Evolutionary conservation across 257 asterid genomes (phyloP).

Genomic region (Prunella vulgaris): DNA sequence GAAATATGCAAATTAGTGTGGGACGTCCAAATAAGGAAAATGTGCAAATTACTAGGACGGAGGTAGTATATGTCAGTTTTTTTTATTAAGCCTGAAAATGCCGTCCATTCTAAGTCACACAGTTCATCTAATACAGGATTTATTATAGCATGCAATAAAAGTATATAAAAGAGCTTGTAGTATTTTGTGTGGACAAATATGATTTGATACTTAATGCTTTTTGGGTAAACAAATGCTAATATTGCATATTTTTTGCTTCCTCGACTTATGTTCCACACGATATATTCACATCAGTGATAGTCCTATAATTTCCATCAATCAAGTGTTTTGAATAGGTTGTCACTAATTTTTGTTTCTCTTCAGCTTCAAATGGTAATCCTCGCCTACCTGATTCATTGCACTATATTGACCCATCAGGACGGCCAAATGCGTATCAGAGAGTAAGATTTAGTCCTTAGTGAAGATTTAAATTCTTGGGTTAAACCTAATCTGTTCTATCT

Average conservation of each 20-base stretch:
- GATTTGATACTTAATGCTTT: not conserved
- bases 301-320: conserved; percentile 12
- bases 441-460: conserved; percentile 46
- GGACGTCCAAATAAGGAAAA: no score
- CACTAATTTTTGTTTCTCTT: conserved; percentile 27
- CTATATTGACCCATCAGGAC: conserved; percentile 87
- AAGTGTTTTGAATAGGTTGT: conserved; percentile 6
- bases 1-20: no score
- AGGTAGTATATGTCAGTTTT: not conserved
- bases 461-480: conserved; percentile 14
- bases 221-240: not conserved
- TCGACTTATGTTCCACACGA: not conserved
- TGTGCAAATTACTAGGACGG: no score
- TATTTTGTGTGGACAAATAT: conserved; percentile 1
- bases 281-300: not conserved
- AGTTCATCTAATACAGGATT: conserved; percentile 3
- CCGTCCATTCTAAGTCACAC: conserved; percentile 1
- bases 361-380: conserved; percentile 99
- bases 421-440: conserved; percentile 90
- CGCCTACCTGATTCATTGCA: conserved; percentile 96
- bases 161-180: not conserved
- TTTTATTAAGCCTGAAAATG: not conserved
- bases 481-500: conserved; percentile 23
- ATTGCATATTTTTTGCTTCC: not conserved
- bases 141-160: conserved; percentile 1